Evolutionary conservation across 139 green algal species (phyloP), one percentile per base, ranked within the genome.

Genomic region (Picochlorum costavermella): DNA sequence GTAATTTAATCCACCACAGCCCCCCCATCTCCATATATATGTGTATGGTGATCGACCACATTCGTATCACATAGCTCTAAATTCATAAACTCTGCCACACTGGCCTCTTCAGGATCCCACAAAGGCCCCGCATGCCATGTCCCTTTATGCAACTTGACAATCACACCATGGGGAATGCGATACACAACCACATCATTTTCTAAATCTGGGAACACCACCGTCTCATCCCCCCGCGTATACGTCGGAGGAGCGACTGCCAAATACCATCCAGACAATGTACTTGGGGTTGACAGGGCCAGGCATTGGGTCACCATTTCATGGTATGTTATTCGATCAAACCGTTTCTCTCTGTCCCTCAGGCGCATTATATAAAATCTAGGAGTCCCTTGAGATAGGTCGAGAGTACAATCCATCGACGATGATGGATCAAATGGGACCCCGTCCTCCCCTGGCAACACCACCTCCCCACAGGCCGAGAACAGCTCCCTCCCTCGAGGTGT

Each of bases 61-160:
- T 98, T 98, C 26, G 92, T 98, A 75, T 98, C 87, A 6, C 65
- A 51, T 25, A 98, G 79, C 75, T 98, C 92, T 37, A 98, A 70
- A 71, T 98, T 98, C 70, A 86, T 93, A 50, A 98, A 98, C 56
- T 96, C 88, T 65, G 89, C 85, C 43, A 70, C 17, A 11, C 49
- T 30, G 17, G 46, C 17, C n/a, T 20, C 46, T n/a, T 10, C 20
- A 40, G 50, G 50, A 11, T 84, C 64, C 71, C 92, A 59, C 25
- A 59, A 31, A 30, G 50, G 50, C 12, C 69, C 69, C 14, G 70
- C 84, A 67, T 91, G 79, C 82, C 88, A 95, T 17, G 84, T 92
- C 23, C 76, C 85, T 31, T 65, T 31, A 25, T 95, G 61, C 46
- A 83, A 59, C 70, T 83, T 83, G 10, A 83, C 63, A 61, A 74